Evolutionary conservation across 352 stramenopile genomes (phyloP), one percentile per base, ranked within the genome.

Genomic region (Phytophthora macrochlamydospora): DNA sequence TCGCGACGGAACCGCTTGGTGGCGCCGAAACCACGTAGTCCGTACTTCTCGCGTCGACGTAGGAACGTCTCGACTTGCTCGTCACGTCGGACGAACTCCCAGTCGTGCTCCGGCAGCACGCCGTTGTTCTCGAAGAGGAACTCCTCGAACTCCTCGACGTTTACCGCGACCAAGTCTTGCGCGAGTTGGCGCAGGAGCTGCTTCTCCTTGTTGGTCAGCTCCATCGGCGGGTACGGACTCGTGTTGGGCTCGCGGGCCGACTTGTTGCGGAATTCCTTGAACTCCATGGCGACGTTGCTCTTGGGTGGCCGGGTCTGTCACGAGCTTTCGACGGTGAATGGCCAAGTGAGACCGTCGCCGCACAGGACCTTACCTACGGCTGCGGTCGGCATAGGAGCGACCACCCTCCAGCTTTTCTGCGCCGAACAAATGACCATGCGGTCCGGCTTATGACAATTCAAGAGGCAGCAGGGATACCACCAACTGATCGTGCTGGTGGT

Each of bases 61-160:
- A 72, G 49, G 44, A 46, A 72, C 42, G 65, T 72, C 48, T 72
- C 65, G 35, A 72, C 65, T 51, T 72, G 65, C 38, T 72, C 59
- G 49, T 72, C 65, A 53, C 65, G 59, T 61, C 65, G 65, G n/a
- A 69, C 46, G 8, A 72, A 72, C 37, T 62, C 59, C 65, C 65
- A 69, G 18, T 72, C 52, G 7, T 61, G 52, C 11, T 64, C 59
- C 11, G 65, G 65, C 11, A 72, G 54, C 29, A 61, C 42, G 12
- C 59, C 59, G 35, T 72, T 68, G 59, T 69, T 68, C 14, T 69
- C 48, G 33, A 65, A 65, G 28, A 69, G 59, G 37, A 72, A 72
- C 48, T 72, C 65, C 35, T 68, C 65, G 13, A 69, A 72, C 11
- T 72, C 65, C 12, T 72, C 65, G 14, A 72, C 46, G 24, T 72